phyloP scores from a whole-genome alignment of 2,329 filamentous ascomycete species.

The Ceratocystiopsis sp. region DNA sequence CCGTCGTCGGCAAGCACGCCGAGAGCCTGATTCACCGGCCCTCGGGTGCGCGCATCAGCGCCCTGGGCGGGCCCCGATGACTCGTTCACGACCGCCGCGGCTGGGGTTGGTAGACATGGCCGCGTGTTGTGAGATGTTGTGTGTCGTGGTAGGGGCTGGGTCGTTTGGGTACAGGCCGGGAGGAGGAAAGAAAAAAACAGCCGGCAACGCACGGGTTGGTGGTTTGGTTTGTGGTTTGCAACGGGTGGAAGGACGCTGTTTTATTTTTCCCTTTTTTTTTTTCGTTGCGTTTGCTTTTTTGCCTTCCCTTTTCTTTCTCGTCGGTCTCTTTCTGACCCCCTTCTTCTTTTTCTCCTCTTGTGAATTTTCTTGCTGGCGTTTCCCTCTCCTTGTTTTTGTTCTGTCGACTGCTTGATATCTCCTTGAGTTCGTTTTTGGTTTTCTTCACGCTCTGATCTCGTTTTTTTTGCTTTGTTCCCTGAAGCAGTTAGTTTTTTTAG shows the following conservation, averaged over 20 bases:
- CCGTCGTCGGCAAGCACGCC: constrained; percentile 38
- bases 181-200: no score
- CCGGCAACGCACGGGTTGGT: no score
- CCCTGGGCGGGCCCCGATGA: constrained; percentile 37
- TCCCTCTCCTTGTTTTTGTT: no score
- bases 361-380: no score
- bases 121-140: no score
- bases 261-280: constrained; percentile 1
- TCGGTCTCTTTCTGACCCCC: no score
- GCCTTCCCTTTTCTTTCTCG: background rate
- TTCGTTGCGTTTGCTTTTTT: background rate
- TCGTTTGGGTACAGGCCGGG: background rate
- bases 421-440: no score
- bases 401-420: no score
- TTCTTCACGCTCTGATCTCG: no score
- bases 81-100: constrained; percentile 10
- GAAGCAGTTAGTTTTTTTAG: no score
- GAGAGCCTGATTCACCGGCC: constrained; percentile 42
- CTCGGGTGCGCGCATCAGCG: constrained; percentile 47
- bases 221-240: no score
- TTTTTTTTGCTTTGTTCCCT: no score
- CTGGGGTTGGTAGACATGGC: constrained; percentile 9
- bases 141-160: background rate
- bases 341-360: constrained; percentile 1
- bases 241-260: background rate